Evolutionary conservation across 2,329 filamentous ascomycete species (phyloP).

Genomic region (Sclerotinia glacialis): DNA sequence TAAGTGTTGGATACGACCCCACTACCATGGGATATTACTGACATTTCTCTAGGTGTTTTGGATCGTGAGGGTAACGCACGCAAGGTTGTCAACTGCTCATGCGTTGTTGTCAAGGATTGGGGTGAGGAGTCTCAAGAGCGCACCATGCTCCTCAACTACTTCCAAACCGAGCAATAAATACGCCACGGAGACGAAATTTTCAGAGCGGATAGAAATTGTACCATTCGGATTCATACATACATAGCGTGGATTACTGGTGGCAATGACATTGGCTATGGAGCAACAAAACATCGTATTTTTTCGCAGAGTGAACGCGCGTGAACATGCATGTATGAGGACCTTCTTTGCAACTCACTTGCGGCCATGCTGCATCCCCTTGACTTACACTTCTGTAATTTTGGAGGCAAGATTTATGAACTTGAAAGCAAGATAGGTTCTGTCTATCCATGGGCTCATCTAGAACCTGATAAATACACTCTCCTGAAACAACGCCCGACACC

Average conservation of each 20-base stretch:
- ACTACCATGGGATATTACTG: slow-evolving; percentile 24
- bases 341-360: not conserved
- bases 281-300: slow-evolving; percentile 7
- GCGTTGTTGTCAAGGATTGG: slow-evolving; percentile 99
- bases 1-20: slow-evolving; percentile 55
- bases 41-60: slow-evolving; percentile 69
- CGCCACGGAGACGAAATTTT: slow-evolving; percentile 34
- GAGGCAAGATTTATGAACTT: too few species aligned
- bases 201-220: slow-evolving; percentile 36
- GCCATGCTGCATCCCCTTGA: not conserved
- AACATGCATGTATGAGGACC: not conserved
- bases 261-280: slow-evolving; percentile 37
- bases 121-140: slow-evolving; percentile 99
- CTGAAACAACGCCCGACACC: not conserved
- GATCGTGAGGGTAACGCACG: slow-evolving; percentile 99
- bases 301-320: slow-evolving; percentile 7
- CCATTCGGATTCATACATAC: slow-evolving; percentile 37
- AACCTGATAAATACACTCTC: not conserved
- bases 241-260: slow-evolving; percentile 36
- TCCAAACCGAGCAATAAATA: slow-evolving; percentile 81
- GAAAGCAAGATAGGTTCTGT: slow-evolving; percentile 1
- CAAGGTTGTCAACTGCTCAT: slow-evolving; percentile 99
- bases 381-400: not conserved
- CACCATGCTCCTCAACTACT: slow-evolving; percentile 99
- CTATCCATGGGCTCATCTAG: slow-evolving; percentile 9